A percentile compares a stretch with the other conserved stretches of the same genome.
These are phyloP conservation scores for Trichoderma sp. DNA, from an alignment of 2,329 filamentous ascomycete species.

Conservation along the genomic window DNA sequence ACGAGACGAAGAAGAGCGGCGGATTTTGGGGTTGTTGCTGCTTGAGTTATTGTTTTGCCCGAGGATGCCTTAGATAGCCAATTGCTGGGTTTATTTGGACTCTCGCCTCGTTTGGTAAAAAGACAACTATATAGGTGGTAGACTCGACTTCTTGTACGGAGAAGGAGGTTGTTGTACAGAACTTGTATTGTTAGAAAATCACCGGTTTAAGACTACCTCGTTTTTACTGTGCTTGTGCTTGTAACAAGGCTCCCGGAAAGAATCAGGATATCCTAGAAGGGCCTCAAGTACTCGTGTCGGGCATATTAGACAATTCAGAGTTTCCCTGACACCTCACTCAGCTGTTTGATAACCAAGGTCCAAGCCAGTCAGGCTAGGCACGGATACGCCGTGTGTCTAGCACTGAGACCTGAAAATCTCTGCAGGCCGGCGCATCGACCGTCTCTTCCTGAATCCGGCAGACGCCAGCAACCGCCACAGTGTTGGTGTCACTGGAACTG, in stretches of 20 bases:
- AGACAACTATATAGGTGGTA: not conserved
- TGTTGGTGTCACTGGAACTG: not conserved
- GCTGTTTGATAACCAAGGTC: not conserved
- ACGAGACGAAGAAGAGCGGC: not conserved
- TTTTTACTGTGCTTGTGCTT: not conserved
- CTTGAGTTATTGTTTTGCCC: not conserved
- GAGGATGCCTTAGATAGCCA: not conserved
- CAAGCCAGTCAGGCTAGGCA: not conserved
- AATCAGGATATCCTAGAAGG: too few relatives aligned
- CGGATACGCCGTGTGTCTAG: not conserved
- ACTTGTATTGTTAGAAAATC: not conserved
- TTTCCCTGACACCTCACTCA: not conserved
- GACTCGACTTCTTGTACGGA: not conserved
- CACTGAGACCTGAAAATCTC: not conserved
- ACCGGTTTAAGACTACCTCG: not conserved
- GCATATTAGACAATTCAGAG: not conserved
- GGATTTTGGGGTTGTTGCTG: not conserved
- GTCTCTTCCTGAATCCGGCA: not conserved
- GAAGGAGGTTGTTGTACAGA: not conserved
- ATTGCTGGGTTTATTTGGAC: not conserved
- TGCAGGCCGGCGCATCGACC: not conserved
- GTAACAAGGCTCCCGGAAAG: not conserved
- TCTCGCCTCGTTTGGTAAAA: not conserved
- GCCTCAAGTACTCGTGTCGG: not conserved
- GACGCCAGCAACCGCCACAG: not conserved